These are phyloP conservation scores for Coccomyxa subellipsoidea DNA, from an alignment of 163 green algal genomes.

Conservation along the genomic window DNA sequence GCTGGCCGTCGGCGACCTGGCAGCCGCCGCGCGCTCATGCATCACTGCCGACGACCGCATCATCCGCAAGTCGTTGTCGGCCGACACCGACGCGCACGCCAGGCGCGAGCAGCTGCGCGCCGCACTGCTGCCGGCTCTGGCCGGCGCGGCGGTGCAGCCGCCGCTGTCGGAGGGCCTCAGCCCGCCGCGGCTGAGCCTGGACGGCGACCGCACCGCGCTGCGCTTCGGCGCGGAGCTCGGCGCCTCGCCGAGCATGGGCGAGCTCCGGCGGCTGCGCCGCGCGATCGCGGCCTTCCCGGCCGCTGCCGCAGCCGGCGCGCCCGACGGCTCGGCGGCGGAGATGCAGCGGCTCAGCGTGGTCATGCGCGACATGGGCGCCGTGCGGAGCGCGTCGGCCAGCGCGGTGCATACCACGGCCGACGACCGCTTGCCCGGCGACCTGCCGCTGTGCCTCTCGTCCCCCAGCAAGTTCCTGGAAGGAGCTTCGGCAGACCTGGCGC, in stretches of 20 bases:
- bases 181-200: not conserved
- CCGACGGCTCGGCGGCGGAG: not conserved
- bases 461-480: not conserved
- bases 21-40: not conserved
- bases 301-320: too few relatives aligned
- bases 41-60: not conserved
- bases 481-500: not conserved
- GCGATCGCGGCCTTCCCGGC: not conserved
- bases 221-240: not conserved
- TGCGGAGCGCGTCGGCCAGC: not conserved
- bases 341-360: not conserved
- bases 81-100: not conserved
- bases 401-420: not conserved
- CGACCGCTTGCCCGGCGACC: not conserved
- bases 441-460: not conserved
- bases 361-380: not conserved
- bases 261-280: not conserved
- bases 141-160: not conserved
- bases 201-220: not conserved
- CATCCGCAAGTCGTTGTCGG: constrained; percentile 1
- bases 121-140: not conserved
- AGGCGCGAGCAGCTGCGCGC: not conserved
- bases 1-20: not conserved
- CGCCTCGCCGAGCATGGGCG: not conserved
- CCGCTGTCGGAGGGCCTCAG: too few relatives aligned